Base-by-base conservation (phyloP, 768 basidiomycete genomes). In the Sistotremastrum niveocremeum region DNA sequence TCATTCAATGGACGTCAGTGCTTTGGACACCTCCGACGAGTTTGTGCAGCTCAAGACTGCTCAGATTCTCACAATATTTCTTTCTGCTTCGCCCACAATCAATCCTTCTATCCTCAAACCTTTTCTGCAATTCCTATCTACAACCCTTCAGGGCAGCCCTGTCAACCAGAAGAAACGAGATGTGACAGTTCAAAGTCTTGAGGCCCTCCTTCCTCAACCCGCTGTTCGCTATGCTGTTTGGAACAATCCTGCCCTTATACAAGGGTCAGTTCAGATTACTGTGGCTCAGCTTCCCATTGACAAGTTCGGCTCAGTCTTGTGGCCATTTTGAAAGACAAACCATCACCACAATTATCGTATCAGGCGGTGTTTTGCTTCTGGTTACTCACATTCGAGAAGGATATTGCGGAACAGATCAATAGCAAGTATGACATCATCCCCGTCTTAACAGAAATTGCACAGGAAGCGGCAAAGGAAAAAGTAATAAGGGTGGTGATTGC, bases 381-480 rank as follows among this genome's bases (percentile, higher is more conserved):
- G 95, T 66, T 97, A 43, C 66, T 98, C 46, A 85, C 90, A 0
- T 99, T 95, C 51, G 90, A 99, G 58, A 72, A 78, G 55, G 74
- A 81, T 35, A 72, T 95, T 32, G 85, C 93, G 1, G 77, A 84
- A 51, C 73, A 86, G 44, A 79, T 97, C 56, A 87, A 97, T 65
- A 95, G 91, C 67, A 84, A 81, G 61, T 94, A 81, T 60, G 86
- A 94, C 57, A 72, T 97, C 34, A 81, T 95, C 54, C 86, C 90
- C 29, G 66, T 87, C 28, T 69, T 99, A 36, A 79, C 81, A 33
- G 76, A 82, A 40, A 77, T 89, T 36, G 90, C 90, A 2, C 86
- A 93, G 58, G 74, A 69, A 5, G 93, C 93, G 4, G 84, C 86
- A 33, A 99, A 99, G 62, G 94, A 98, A 66, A 99, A 99, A 63